Evolutionary conservation across 2,329 filamentous ascomycete genomes (phyloP).

Genomic region (Apiospora phragmitis): DNA sequence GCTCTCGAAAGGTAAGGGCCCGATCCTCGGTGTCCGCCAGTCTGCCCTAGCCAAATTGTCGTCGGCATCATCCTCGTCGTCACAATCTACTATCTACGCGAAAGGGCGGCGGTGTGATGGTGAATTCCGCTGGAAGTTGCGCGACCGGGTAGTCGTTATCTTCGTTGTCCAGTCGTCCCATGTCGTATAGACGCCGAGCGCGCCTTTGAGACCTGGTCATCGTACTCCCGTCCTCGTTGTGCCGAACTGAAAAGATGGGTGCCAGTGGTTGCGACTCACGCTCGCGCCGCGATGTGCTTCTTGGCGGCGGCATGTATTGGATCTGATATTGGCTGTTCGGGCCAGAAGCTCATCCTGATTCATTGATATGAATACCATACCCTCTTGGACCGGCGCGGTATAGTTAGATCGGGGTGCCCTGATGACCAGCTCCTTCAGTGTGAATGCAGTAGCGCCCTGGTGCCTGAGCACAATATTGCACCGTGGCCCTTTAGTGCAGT

Average conservation of each 20-base stretch:
- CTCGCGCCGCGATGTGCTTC: slow-evolving; percentile 26
- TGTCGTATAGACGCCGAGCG: slow-evolving; percentile 45
- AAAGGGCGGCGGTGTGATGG: slow-evolving; percentile 47
- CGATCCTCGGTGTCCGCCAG: slow-evolving; percentile 50
- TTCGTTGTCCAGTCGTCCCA: slow-evolving; percentile 42
- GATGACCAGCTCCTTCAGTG: slow-evolving; percentile 81
- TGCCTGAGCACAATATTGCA: slow-evolving; percentile 88
- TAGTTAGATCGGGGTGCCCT: slow-evolving; percentile 80
- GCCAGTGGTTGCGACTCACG: slow-evolving; percentile 28
- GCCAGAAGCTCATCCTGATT: slow-evolving; percentile 72
- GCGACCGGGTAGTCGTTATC: slow-evolving; percentile 48
- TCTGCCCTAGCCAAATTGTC: slow-evolving; percentile 27
- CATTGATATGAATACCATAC: slow-evolving; percentile 92
- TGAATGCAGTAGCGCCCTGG: slow-evolving; percentile 77
- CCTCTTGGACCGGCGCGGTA: slow-evolving; percentile 88
- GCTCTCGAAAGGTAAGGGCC: slow-evolving; percentile 56
- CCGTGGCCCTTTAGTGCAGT: slow-evolving; percentile 83
- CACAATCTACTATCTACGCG: slow-evolving; percentile 60
- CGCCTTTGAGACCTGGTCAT: slow-evolving; percentile 45
- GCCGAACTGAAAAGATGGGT: slow-evolving; percentile 51
- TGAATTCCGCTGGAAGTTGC: slow-evolving; percentile 59
- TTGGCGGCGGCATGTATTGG: slow-evolving; percentile 51
- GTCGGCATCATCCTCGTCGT: slow-evolving; percentile 60
- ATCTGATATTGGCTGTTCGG: slow-evolving; percentile 77
- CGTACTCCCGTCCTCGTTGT: slow-evolving; percentile 52